Conservation (phyloP, 2,329 filamentous ascomycete genomes). For the Pyrenophora teres region DNA sequence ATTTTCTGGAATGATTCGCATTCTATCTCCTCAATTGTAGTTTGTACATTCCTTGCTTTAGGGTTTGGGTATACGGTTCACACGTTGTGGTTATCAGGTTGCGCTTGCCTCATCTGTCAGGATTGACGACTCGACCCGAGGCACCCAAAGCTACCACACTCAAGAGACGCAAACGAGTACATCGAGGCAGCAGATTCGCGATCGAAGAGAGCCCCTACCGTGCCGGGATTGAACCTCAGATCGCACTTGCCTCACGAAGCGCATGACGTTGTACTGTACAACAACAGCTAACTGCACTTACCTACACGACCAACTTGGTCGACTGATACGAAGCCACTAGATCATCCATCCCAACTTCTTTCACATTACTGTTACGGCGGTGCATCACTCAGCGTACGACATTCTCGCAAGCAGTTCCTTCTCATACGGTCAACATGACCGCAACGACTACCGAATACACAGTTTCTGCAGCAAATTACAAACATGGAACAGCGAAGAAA, state of each 20-base stretch:
- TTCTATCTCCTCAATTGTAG: too few species aligned
- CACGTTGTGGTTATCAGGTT: too few species aligned
- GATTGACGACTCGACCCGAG: too few species aligned
- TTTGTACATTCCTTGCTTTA: too few species aligned
- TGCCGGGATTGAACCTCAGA: too few species aligned
- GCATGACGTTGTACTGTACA: neutral
- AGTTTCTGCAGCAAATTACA: conserved; percentile 13
- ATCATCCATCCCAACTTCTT: neutral
- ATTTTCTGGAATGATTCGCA: too few species aligned
- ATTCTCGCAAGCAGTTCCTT: conserved; percentile 18
- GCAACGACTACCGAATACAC: conserved; percentile 23
- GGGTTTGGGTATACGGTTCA: too few species aligned
- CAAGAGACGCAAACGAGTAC: too few species aligned
- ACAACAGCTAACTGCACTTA: neutral
- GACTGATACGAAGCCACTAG: neutral
- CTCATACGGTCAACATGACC: conserved; percentile 24
- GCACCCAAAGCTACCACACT: too few species aligned
- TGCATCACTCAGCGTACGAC: conserved; percentile 21
- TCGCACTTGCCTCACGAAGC: conserved; percentile 2
- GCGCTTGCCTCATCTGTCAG: too few species aligned
- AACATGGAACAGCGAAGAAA: conserved; percentile 26
- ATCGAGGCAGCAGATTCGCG: too few species aligned
- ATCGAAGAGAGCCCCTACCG: too few species aligned
- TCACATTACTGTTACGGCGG: conserved; percentile 17
- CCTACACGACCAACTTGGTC: neutral